Evolutionary conservation across 1,139 yeast genomes (phyloP), one percentile per base, ranked within the genome.

Genomic region (Saccharomycopsis crataegensis): DNA sequence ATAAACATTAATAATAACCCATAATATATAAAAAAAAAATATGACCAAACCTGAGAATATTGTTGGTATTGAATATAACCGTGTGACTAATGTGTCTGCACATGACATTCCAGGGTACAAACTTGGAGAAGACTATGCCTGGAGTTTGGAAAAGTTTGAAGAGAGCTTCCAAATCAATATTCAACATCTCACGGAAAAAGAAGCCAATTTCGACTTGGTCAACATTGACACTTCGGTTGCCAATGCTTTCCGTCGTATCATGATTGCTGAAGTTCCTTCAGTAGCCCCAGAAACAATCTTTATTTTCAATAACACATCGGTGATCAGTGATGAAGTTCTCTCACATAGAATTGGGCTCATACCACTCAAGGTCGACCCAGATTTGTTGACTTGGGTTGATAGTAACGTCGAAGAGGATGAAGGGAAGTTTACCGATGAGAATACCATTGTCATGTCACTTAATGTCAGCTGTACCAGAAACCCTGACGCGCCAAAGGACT

Each of bases 251-350:
- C 86, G 99, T 66, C 86, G 99, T 67, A 87, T 93, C 62, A 91
- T 93, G 97, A 83, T 93, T 59, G 81, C 97, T 1, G 99, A 93
- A 68, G 96, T 93, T 38, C 99, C 99, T 17, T 79, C 94, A 3
- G 95, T 93, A 48, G 99, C 99, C 8, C 87, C 96, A 34, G 99
- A 93, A 69, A 80, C 86, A 59, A 89, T 93, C 36, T 91, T 86
- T 67, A 78, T 93, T 60, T 86, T 86, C 73, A 91, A 89, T 77
- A 93, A 93, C 71, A 93, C 99, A 1, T 87, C 96, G 3, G 96
- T 93, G 52, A 87, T 93, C 59, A 98, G 91, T 69, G 99, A 93
- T 68, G 99, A 93, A 72, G 96, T 93, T 12, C 78, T 93, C 62
- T 93, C 99, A 5, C 97, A 89, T 65, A 82, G 99, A 74, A 82